Evolutionary conservation across 768 basidiomycete species (phyloP), one percentile per base, ranked within the genome.

Genomic region (Boletellus ananas): DNA sequence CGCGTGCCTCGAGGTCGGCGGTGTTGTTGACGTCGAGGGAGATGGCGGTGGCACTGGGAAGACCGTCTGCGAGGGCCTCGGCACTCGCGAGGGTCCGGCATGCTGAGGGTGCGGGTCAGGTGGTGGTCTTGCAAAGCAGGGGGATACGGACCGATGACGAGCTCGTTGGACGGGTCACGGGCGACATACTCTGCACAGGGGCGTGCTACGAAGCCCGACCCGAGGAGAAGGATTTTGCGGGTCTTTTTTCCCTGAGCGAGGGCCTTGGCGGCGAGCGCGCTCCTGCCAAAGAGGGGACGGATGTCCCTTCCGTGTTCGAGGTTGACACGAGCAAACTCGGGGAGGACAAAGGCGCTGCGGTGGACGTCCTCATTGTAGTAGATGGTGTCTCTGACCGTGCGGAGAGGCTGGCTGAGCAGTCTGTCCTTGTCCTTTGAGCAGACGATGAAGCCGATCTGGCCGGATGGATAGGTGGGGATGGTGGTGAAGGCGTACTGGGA

Each of bases 401-500:
- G 81, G 35, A 94, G 58, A 0, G 94, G 87, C 17, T 75, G 82
- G 45, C 75, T 79, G 55, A 99, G 72, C 64, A 88, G 81, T 45
- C 90, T 77, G 23, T 73, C 76, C 14, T 73, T 69, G 25, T 85
- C 85, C 71, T 88, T 94, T 48, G 93, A 85, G 68, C 88, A 90
- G 40, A 97, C 76, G 58, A 94, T 78, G 73, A 94, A 94, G 20
- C 96, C 94, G 61, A 98, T 99, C 65, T 94, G 94, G 34, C 96
- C 96, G n/a, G 90, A 87, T 17, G 96, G 96, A 72, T 99, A 99
- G 14, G 94, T 96, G 1, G 95, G 95, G 58, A 98, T 94, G 18
- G 94, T 97, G 52, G 94, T 94, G 72, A 79, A 96, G 14, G 93
- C 96, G 67, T 96, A 99, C 63, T 92, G 87, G 35, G 84, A 76